Conservation (phyloP, 2,329 filamentous ascomycete species). For the Sclerotinia borealis region DNA sequence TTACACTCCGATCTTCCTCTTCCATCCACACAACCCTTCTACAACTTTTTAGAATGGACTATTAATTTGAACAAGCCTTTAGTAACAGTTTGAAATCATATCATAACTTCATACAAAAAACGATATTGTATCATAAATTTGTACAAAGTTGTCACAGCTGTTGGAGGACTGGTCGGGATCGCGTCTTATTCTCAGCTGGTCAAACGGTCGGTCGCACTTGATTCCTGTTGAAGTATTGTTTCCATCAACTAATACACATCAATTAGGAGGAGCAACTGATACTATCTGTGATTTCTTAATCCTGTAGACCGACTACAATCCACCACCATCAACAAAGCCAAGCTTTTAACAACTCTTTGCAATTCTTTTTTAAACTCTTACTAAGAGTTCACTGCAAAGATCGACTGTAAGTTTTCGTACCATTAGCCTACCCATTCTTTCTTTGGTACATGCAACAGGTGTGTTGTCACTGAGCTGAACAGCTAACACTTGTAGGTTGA, state of each 20-base stretch:
- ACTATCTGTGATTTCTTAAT: not conserved
- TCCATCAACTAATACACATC: not conserved
- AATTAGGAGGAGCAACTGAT: not conserved
- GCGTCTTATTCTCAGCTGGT: not conserved
- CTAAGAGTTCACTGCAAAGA: not conserved
- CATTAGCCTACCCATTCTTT: not conserved
- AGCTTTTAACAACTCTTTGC: not conserved
- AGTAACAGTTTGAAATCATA: not conserved
- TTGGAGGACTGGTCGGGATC: not conserved
- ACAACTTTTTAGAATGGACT: not conserved
- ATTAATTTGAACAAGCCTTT: not conserved
- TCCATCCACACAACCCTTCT: not conserved
- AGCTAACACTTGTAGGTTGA: not conserved
- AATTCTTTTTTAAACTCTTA: not conserved
- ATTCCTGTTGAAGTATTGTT: not conserved
- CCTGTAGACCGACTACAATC: not conserved
- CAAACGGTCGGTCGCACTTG: not conserved
- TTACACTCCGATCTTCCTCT: not conserved
- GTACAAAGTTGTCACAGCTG: not conserved
- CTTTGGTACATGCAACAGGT: not conserved
- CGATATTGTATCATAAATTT: not conserved
- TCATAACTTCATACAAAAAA: not conserved
- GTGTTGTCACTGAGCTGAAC: not conserved
- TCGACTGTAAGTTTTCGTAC: not conserved
- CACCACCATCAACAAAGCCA: not conserved